Percentiles rank a stretch among this genome's conserved stretches.
phyloP scores from a whole-genome alignment of 345 rosid species.

The Capsella bursapastoris region DNA sequence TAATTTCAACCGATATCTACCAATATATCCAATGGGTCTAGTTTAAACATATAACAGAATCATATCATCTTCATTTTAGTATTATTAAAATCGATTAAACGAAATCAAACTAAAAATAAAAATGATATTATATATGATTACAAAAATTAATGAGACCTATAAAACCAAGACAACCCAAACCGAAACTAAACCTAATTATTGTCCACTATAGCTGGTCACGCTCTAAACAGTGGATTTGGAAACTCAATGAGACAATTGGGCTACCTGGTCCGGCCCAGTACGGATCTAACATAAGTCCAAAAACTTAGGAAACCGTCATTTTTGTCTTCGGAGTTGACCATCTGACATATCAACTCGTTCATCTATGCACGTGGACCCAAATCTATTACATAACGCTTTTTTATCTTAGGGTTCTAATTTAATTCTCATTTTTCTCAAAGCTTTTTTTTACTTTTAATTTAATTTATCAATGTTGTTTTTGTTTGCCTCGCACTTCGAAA shows the following conservation, averaged over 20 bases:
- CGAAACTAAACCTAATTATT: background rate
- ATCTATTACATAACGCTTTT: background rate
- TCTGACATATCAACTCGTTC: constrained; percentile 49
- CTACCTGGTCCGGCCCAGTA: constrained; percentile 33
- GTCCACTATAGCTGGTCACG: background rate
- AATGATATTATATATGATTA: too few species aligned
- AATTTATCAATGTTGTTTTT: constrained; percentile 12
- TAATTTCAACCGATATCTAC: too few species aligned
- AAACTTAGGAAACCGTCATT: constrained; percentile 33
- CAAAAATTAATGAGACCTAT: background rate
- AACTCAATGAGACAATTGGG: constrained; percentile 6
- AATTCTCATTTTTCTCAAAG: constrained; percentile 8
- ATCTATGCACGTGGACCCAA: constrained; percentile 46
- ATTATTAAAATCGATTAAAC: background rate
- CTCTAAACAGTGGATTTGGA: background rate
- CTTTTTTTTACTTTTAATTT: constrained; percentile 9
- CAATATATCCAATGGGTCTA: background rate
- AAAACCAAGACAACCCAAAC: background rate
- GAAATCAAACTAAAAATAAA: background rate
- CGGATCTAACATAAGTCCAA: constrained; percentile 32
- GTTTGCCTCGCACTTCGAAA: constrained; percentile 50
- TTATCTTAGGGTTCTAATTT: background rate
- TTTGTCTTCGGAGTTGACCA: constrained; percentile 51
- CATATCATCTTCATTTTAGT: background rate
- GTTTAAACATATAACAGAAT: background rate